Evolutionary conservation across 768 basidiomycete species (phyloP), one percentile per base, ranked within the genome.

Genomic region (Macrolepiota albuminosa): DNA sequence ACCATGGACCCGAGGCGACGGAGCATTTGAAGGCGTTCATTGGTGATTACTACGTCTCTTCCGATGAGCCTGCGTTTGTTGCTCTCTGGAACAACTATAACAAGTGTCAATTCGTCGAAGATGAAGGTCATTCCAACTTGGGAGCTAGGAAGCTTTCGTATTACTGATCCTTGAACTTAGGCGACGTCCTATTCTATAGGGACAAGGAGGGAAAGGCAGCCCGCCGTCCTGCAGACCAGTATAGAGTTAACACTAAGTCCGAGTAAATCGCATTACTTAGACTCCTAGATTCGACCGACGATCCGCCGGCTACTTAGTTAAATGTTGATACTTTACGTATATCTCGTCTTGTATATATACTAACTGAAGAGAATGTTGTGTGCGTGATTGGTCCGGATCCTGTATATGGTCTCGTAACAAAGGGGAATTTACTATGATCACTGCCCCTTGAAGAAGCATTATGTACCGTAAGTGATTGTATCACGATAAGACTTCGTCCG

Each of bases 11-110:
- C 16, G 78, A 79, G 57, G 80, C 83, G 6, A 85, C 84, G 7
- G 68, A 78, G 56, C 71, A 81, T 61, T 66, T 85, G 61, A 80
- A 78, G 61, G 70, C 70, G 0, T 78, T 84, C 58, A 76, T 85
- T 29, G 78, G 80, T 11, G 77, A 81, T 16, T 71, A 84, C 65
- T 85, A 85, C 63, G 75, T 71, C n/a, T 78, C 59, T 60, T 76
- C 76, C 26, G 70, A 76, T 46, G 67, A 67, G 26, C 75, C 74
- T 7, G 70, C 70, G 14, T 81, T 79, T 68, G 71, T 74, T 62
- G 78, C 82, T 1, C 75, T 85, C 9, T 85, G 83, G 78, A 73
- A 80, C 6, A 80, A 74, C 39, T 86, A 84, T 70, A 84, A 82
- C 58, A 68, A 74, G 48, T 85, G 84, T 67, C 77, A 80, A 54